A percentile compares a stretch with the other conserved stretches of the same genome.
phyloP scores from a whole-genome alignment of 2,329 filamentous ascomycete species.

The Ophiocordyceps sinensis region DNA sequence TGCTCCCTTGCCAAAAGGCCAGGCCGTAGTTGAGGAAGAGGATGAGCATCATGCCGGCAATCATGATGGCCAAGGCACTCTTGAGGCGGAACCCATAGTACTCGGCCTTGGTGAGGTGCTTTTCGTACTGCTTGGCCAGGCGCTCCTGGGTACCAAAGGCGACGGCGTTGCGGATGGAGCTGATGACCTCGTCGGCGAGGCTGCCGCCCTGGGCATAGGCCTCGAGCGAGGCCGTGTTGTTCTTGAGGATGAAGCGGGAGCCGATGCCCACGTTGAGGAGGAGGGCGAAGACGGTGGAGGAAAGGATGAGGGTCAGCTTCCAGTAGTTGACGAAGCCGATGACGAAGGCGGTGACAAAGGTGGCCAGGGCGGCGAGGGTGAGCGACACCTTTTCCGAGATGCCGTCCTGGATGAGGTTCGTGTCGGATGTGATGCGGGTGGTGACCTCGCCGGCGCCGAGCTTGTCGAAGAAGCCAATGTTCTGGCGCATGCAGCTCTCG shows the following conservation, averaged over 20 bases:
- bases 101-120: constrained; percentile 58
- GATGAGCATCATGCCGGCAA: constrained; percentile 70
- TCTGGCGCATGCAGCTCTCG: constrained; percentile 69
- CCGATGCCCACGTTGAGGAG: constrained; percentile 62
- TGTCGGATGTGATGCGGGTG: constrained; percentile 86
- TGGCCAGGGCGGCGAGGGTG: constrained; percentile 60
- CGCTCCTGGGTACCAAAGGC: constrained; percentile 91
- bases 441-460: constrained; percentile 87
- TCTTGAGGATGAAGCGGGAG: constrained; percentile 64
- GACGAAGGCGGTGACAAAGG: constrained; percentile 74
- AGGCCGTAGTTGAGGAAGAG: constrained; percentile 80
- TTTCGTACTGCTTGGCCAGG: constrained; percentile 74
- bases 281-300: constrained; percentile 68
- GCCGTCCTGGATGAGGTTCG: constrained; percentile 83
- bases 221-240: constrained; percentile 61
- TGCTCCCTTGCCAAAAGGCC: constrained; percentile 77
- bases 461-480: constrained; percentile 88
- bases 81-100: constrained; percentile 66
- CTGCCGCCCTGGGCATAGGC: constrained; percentile 76
- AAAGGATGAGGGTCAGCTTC: constrained; percentile 81
- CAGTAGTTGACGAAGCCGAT: constrained; percentile 86
- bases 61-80: constrained; percentile 57
- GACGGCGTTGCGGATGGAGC: constrained; percentile 80
- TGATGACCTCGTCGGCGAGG: constrained; percentile 86
- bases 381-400: constrained; percentile 82